Percentiles rank a stretch among this genome's conserved stretches.
These are phyloP conservation scores for Avena eriantha DNA, from an alignment of 176 grass and related monocot genomes.

Conservation along the genomic window DNA sequence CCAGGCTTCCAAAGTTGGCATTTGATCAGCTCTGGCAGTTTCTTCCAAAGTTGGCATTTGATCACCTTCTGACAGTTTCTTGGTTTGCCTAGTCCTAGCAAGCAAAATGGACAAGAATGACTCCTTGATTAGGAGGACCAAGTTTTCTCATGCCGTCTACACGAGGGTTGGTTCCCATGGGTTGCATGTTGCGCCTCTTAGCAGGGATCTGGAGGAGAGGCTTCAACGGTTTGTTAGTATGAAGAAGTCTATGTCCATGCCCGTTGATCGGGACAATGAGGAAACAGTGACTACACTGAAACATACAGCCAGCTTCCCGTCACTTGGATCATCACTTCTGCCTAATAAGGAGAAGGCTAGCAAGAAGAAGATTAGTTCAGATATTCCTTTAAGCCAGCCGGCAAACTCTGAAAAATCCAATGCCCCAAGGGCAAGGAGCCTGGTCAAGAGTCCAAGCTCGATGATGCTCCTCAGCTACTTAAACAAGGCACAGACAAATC, in stretches of 20 bases:
- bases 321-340: constrained; percentile 8
- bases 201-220: constrained; percentile 42
- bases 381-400: constrained; percentile 33
- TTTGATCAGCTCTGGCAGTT: constrained; percentile 24
- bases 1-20: constrained; percentile 48
- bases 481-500: constrained; percentile 34
- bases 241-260: constrained; percentile 45
- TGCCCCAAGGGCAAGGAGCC: constrained; percentile 40
- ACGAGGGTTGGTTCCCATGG: constrained; percentile 31
- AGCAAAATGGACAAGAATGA: constrained; percentile 54
- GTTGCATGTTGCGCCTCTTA: constrained; percentile 19
- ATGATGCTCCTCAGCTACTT: constrained; percentile 56
- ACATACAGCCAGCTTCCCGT: constrained; percentile 44
- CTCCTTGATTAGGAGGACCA: constrained; percentile 67
- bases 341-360: constrained; percentile 26
- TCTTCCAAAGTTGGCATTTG: constrained; percentile 54
- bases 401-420: constrained; percentile 26
- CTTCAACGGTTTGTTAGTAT: constrained; percentile 32
- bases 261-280: constrained; percentile 39
- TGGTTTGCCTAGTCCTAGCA: neutral
- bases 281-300: constrained; percentile 31
- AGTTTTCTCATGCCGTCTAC: constrained; percentile 59
- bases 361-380: constrained; percentile 3
- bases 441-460: constrained; percentile 54
- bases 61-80: neutral